Conservation (phyloP, 164 flowering plant species). For the Liquidambar formosana region DNA sequence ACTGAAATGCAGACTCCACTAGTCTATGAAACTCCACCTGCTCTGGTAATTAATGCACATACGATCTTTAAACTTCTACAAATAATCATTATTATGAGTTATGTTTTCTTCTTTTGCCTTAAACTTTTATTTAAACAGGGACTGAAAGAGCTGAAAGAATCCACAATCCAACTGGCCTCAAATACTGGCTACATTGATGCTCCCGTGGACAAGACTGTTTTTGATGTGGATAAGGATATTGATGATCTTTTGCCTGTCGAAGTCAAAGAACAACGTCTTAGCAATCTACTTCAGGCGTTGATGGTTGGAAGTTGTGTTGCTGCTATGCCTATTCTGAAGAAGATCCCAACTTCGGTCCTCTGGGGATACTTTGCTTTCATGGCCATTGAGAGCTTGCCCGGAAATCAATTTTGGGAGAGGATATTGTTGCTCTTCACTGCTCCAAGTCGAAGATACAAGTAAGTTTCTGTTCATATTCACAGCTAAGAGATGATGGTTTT, state of each 20-base stretch:
- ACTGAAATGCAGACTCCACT: conserved; percentile 91
- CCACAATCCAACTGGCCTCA: conserved; percentile 75
- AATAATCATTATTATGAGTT: background rate
- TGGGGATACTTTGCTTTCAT: conserved; percentile 99
- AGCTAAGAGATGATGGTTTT: background rate
- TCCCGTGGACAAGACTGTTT: conserved; percentile 82
- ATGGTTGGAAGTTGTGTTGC: conserved; percentile 91
- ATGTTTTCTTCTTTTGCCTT: background rate
- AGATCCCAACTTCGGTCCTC: conserved; percentile 91
- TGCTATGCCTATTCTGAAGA: conserved; percentile 93
- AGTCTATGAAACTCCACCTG: conserved; percentile 69
- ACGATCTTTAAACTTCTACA: background rate
- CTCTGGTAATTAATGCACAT: conserved; percentile 43
- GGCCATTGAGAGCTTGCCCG: conserved; percentile 98
- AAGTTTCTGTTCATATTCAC: conserved; percentile 20
- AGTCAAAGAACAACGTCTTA: conserved; percentile 91
- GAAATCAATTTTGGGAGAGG: conserved; percentile 97
- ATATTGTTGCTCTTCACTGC: conserved; percentile 84
- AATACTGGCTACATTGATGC: conserved; percentile 75
- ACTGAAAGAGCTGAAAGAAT: conserved; percentile 82
- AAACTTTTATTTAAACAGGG: conserved; percentile 54
- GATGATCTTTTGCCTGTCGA: conserved; percentile 92
- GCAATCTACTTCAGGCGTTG: conserved; percentile 87
- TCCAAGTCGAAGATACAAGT: conserved; percentile 97
- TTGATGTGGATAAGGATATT: conserved; percentile 86